Evolutionary conservation across 495 filamentous ascomycete genomes (phyloP), one percentile per base, ranked within the genome.

Genomic region (Neurospora sp.): DNA sequence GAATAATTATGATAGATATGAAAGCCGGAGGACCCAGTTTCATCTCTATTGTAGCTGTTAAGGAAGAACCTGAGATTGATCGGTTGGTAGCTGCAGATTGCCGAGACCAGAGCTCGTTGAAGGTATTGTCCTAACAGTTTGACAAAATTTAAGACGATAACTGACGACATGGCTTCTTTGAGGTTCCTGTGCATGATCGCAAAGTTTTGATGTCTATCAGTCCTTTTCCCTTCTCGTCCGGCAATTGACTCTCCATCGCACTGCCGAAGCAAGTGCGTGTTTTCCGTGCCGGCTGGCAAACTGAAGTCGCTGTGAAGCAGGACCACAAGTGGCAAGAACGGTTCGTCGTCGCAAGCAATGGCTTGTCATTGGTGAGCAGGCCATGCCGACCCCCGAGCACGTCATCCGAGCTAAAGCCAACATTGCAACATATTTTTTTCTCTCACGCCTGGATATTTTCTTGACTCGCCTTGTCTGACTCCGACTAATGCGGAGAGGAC

Each of bases 351-450:
- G 22, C 53, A 61, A 65, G 53, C 53, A 65, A 65, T 65, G 53
- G 53, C 53, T 65, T 65, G 53, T 18, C 53, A 61, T 35, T 65
- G 53, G 53, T 37, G 53, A 65, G 53, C 53, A 65, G 53, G 53
- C 53, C 53, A 65, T 65, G 53, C 53, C 53, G 53, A 37, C 53
- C 72, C 79, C 70, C 74, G 81, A 84, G 82, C 83, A 84, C 83
- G 83, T 79, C 81, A 84, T 84, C 79, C 71, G 79, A 80, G 82
- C 83, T 84, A 84, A 77, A 41, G 69, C 44, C 40, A 39, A 45
- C 27, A 61, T 35, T 65, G 70, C 42, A 71, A 71, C 70, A 38
- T 71, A 16, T 10, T 53, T 65, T 65, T 61, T 65, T 35, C 20
- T 27, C 45, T 65, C 71, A 27, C n/a, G 48, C 31, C 12, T 72